Percentiles rank a stretch among this genome's conserved stretches.
These are phyloP conservation scores for Hypoxylon crocopeplum DNA, from an alignment of 495 filamentous ascomycete genomes.

Conservation along the genomic window DNA sequence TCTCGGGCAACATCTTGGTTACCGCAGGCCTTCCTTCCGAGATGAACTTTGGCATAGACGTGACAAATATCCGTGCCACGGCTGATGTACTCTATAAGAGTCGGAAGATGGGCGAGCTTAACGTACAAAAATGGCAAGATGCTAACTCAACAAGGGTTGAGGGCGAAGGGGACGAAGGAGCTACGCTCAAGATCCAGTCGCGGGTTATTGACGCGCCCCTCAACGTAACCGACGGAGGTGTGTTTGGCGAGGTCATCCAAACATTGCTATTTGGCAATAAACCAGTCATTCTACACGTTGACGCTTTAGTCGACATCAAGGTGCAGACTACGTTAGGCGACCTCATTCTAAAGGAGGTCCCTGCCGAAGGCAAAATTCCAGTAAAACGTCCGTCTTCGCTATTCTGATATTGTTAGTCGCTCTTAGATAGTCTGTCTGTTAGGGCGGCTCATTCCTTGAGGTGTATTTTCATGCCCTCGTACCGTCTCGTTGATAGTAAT, in stretches of 20 bases:
- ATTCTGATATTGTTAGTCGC: constrained; percentile 58
- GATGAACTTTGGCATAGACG: constrained; percentile 82
- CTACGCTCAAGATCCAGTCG: constrained; percentile 73
- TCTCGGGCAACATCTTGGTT: constrained; percentile 83
- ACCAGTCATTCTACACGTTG: constrained; percentile 68
- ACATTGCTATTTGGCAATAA: constrained; percentile 74
- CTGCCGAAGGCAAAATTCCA: constrained; percentile 81
- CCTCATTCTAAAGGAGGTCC: constrained; percentile 79
- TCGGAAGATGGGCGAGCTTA: constrained; percentile 76
- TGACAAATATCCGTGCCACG: constrained; percentile 73
- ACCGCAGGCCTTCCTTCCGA: constrained; percentile 78
- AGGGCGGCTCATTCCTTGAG: constrained; percentile 24
- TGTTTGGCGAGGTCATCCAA: constrained; percentile 78
- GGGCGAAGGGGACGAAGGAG: constrained; percentile 56
- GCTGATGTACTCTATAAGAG: constrained; percentile 80
- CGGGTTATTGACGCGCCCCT: constrained; percentile 78
- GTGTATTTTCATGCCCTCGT: constrained; percentile 30
- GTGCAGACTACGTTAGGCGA: constrained; percentile 80
- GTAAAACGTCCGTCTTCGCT: constrained; percentile 78
- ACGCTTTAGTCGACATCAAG: constrained; percentile 83
- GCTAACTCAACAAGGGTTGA: constrained; percentile 78
- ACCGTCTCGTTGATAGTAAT: constrained; percentile 1
- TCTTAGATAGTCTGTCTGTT: constrained; percentile 31
- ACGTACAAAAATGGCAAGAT: constrained; percentile 80
- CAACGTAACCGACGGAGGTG: constrained; percentile 74